A percentile compares a stretch with the other conserved stretches of the same genome.
phyloP scores from a whole-genome alignment of 2,329 filamentous ascomycete species.

The Calonectria pauciramosa region DNA sequence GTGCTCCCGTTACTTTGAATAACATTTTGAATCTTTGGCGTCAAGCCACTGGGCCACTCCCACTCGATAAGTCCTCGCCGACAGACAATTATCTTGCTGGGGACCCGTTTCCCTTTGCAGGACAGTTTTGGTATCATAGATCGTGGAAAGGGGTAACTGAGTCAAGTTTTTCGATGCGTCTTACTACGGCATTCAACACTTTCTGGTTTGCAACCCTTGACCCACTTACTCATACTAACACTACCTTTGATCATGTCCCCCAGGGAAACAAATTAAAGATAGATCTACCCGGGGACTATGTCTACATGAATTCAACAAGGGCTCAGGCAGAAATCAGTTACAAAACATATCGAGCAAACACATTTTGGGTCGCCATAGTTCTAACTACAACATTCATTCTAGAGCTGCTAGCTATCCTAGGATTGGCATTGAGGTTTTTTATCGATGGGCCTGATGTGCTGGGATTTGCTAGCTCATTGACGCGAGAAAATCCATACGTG shows the following conservation, averaged over 20 bases:
- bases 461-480: slow-evolving; percentile 7
- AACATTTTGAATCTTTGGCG: not conserved
- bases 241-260: not conserved
- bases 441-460: not conserved
- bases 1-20: not conserved
- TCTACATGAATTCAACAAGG: not conserved
- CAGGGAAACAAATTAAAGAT: not conserved
- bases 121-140: not conserved
- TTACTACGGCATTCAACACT: not conserved
- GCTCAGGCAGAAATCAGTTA: not conserved
- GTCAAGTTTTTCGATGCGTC: not conserved
- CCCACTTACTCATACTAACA: not conserved
- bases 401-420: not conserved
- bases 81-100: not conserved
- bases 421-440: not conserved
- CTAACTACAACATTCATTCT: not conserved
- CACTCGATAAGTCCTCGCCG: not conserved
- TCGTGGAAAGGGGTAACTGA: not conserved
- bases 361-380: not conserved
- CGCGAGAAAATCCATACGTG: not conserved
- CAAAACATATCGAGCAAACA: not conserved
- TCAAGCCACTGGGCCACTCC: not conserved
- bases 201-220: slow-evolving; percentile 1
- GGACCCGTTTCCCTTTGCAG: not conserved
- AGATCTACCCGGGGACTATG: too few species aligned